Conservation (phyloP, 2,329 filamentous ascomycete species). For the Verticillium zaregamsianum region DNA sequence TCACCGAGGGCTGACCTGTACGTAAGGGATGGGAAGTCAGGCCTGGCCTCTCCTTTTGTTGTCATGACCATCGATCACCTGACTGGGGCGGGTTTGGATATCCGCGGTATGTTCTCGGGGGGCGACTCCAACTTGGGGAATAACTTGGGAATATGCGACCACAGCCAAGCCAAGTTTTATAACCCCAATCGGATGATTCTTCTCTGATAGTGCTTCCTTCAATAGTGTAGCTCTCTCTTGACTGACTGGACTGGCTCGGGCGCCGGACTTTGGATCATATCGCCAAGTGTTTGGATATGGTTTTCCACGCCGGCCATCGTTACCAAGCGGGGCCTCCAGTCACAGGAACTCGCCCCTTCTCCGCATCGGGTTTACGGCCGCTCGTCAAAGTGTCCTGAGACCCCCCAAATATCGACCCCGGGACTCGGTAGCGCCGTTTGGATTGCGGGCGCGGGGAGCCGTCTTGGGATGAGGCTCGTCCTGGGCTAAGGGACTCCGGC, state of each 20-base stretch:
- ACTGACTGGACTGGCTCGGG: background rate
- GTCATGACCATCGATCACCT: background rate
- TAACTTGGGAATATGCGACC: background rate
- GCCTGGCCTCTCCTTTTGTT: background rate
- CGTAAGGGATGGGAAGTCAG: too few relatives aligned
- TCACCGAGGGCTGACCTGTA: too few relatives aligned
- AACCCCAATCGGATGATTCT: background rate
- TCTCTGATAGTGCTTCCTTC: background rate
- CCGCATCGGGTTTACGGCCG: background rate
- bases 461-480: background rate
- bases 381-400: background rate
- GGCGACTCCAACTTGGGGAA: too few relatives aligned
- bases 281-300: background rate
- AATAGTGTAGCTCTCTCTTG: too few relatives aligned
- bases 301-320: background rate
- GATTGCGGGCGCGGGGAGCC: background rate
- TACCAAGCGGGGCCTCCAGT: background rate
- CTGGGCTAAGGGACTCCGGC: constrained; percentile 1
- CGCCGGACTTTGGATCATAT: background rate
- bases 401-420: background rate
- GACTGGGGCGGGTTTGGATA: background rate
- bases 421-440: background rate
- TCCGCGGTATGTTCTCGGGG: background rate
- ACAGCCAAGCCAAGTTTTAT: background rate
- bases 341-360: background rate